Conservation (phyloP, 306 rosid species). For the Trifolium repens region DNA sequence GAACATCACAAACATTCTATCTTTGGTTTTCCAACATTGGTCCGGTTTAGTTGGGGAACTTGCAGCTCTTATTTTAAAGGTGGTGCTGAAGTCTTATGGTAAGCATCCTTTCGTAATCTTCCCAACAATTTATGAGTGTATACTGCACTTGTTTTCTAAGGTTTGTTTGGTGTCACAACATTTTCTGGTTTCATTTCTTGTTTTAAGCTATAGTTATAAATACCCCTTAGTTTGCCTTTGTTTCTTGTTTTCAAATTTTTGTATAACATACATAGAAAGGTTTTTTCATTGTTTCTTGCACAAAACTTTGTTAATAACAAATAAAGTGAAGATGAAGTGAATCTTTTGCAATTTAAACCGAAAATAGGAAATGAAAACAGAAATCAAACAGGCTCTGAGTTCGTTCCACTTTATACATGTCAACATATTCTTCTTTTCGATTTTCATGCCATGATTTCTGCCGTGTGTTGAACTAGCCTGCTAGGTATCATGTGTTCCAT, state of each 20-base stretch:
- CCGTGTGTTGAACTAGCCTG: conserved; percentile 12
- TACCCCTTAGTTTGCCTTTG: neutral
- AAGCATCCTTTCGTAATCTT: conserved; percentile 45
- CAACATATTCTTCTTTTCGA: conserved; percentile 27
- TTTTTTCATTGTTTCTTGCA: neutral
- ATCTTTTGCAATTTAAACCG: conserved; percentile 5
- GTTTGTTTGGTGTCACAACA: neutral
- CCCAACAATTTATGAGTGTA: conserved; percentile 30
- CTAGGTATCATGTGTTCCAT: neutral
- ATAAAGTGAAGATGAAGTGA: neutral
- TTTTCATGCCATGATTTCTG: neutral
- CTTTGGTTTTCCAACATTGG: conserved; percentile 93
- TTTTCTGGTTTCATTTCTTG: neutral
- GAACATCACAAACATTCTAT: conserved; percentile 72
- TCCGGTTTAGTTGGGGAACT: conserved; percentile 97
- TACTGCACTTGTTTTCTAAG: neutral
- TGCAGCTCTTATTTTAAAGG: conserved; percentile 79
- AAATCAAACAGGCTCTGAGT: neutral
- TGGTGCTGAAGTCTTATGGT: conserved; percentile 80
- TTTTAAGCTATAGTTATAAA: conserved; percentile 6
- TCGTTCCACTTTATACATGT: conserved; percentile 14
- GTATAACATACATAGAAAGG: neutral
- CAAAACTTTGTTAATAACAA: neutral
- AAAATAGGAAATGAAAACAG: neutral
- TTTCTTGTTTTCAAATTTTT: neutral